These are phyloP conservation scores for Cryptococcus sp. DNA, from an alignment of 1,284 basidiomycete genomes.

Conservation along the genomic window DNA sequence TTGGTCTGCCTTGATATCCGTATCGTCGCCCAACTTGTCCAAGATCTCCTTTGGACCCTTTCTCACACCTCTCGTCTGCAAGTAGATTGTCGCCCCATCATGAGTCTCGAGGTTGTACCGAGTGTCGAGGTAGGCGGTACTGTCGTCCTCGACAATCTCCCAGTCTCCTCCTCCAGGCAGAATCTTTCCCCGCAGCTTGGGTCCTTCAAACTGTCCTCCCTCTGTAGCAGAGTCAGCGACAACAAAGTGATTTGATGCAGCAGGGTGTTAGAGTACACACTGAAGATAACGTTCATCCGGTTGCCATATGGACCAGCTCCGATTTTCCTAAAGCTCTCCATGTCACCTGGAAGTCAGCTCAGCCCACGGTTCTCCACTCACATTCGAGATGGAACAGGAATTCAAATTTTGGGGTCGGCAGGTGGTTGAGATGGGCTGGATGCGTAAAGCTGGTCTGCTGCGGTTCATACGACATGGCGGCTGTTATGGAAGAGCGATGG, in stretches of 20 bases:
- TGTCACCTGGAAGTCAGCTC: slow-evolving; percentile 6
- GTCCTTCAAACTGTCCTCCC: slow-evolving; percentile 23
- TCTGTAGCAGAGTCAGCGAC: not conserved
- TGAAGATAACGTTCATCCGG: slow-evolving; percentile 24
- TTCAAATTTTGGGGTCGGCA: slow-evolving; percentile 15
- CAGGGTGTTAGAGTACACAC: not conserved
- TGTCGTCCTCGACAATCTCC: slow-evolving; percentile 11
- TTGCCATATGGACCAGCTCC: slow-evolving; percentile 25
- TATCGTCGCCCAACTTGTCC: slow-evolving; percentile 19
- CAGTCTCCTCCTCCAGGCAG: slow-evolving; percentile 20
- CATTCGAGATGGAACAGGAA: slow-evolving; percentile 33
- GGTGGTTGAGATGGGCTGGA: slow-evolving; percentile 1
- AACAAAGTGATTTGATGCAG: too few relatives aligned
- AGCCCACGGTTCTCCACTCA: not conserved
- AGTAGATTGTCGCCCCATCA: slow-evolving; percentile 24
- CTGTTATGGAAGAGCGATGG: too few relatives aligned
- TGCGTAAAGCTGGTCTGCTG: not conserved
- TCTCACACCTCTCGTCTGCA: slow-evolving; percentile 22
- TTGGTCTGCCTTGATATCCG: slow-evolving; percentile 15
- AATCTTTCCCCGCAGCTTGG: slow-evolving; percentile 15
- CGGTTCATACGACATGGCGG: too few relatives aligned
- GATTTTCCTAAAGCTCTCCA: slow-evolving; percentile 19
- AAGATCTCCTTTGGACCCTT: slow-evolving; percentile 24
- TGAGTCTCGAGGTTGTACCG: slow-evolving; percentile 23
- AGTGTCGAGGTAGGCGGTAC: slow-evolving; percentile 22